phyloP scores from a whole-genome alignment of 495 filamentous ascomycete species.

The Astrothelium subdiscretum region DNA sequence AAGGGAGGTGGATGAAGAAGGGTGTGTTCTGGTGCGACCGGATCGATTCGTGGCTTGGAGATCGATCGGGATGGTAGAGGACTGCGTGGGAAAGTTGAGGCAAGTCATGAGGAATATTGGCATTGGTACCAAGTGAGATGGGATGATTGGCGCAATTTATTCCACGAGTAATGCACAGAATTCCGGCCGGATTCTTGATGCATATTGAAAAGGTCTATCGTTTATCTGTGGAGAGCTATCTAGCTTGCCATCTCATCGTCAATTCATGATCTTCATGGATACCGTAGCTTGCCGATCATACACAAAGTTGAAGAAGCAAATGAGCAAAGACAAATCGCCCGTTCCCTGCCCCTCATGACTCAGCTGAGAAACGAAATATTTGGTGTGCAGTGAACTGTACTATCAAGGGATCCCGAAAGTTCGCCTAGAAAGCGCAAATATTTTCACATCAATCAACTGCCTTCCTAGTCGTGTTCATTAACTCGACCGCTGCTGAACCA shows the following conservation, averaged over 20 bases:
- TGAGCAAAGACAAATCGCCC: not conserved
- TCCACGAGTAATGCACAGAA: not conserved
- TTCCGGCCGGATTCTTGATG: not conserved
- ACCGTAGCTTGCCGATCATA: no score
- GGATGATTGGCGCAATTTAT: not conserved
- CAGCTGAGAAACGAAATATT: not conserved
- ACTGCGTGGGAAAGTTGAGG: constrained; percentile 22
- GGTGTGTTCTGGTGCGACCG: constrained; percentile 38
- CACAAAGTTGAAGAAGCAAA: no score
- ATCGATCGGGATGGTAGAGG: constrained; percentile 15
- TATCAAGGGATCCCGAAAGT: no score
- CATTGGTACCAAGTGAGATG: not conserved
- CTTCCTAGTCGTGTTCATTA: not conserved
- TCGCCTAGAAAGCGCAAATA: not conserved
- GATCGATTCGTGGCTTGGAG: constrained; percentile 39
- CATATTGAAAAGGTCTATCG: not conserved
- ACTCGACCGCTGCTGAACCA: not conserved
- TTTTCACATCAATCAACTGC: not conserved
- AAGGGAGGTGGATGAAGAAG: constrained; percentile 39
- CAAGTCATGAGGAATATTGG: constrained; percentile 8
- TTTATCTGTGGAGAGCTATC: no score
- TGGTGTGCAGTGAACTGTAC: no score
- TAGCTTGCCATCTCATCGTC: not conserved
- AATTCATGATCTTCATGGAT: not conserved
- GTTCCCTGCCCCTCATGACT: not conserved